These are phyloP conservation scores for Fragilaria radians DNA, from an alignment of 108 stramenopile species.

Conservation along the genomic window DNA sequence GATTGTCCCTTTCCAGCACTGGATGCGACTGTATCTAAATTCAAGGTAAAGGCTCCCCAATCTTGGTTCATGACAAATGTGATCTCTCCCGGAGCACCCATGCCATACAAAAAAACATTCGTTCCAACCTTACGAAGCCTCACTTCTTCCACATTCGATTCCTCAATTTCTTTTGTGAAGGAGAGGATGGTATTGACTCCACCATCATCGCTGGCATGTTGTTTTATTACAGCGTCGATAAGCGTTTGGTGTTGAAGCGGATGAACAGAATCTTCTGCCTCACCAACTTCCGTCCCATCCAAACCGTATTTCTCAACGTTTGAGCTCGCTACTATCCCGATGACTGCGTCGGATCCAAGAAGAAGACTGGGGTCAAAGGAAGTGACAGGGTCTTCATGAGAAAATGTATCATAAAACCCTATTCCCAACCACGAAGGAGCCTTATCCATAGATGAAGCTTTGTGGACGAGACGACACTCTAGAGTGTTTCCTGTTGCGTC, in stretches of 20 bases:
- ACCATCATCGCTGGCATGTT: constrained; percentile 17
- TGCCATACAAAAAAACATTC: constrained; percentile 21
- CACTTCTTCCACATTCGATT: not conserved
- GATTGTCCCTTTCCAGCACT: not conserved
- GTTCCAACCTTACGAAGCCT: constrained; percentile 12
- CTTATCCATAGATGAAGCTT: constrained; percentile 10
- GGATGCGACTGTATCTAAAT: constrained; percentile 7
- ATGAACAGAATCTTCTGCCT: constrained; percentile 7
- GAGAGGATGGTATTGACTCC: constrained; percentile 11
- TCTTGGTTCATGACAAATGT: not conserved
- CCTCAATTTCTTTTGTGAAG: constrained; percentile 15
- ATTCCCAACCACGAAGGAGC: constrained; percentile 21
- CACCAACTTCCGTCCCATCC: not conserved
- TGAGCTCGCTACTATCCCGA: constrained; percentile 12
- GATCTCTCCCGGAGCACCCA: constrained; percentile 12
- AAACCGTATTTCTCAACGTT: constrained; percentile 12
- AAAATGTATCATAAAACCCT: constrained; percentile 12
- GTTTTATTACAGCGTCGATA: constrained; percentile 8
- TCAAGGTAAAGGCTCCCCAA: constrained; percentile 18
- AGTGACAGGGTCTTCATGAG: constrained; percentile 5
- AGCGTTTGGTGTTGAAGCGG: constrained; percentile 4
- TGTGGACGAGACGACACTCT: constrained; percentile 14
- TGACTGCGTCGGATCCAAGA: constrained; percentile 16
- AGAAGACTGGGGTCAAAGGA: constrained; percentile 5
- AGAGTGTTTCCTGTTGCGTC: constrained; percentile 12